Conservation (phyloP, 306 rosid species). For the Lupinus albus region DNA sequence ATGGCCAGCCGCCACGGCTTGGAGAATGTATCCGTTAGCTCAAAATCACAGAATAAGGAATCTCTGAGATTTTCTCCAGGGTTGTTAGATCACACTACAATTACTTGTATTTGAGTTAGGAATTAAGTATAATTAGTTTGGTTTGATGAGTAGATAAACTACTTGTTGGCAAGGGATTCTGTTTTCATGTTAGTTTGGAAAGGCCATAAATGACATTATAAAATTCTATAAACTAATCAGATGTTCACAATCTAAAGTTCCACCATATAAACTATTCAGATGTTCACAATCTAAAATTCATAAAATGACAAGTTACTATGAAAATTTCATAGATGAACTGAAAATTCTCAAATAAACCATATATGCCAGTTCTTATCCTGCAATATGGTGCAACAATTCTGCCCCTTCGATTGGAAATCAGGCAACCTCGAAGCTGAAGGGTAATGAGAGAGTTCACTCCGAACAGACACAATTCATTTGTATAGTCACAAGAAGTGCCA, state of each 20-base stretch:
- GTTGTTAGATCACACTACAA: slow-evolving; percentile 32
- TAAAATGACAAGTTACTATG: background rate
- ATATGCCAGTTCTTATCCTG: slow-evolving; percentile 10
- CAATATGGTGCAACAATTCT: background rate
- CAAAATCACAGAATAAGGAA: too few relatives aligned
- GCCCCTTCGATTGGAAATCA: slow-evolving; percentile 9
- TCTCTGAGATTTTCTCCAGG: background rate
- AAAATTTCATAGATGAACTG: slow-evolving; percentile 9
- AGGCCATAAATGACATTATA: background rate
- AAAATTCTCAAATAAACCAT: slow-evolving; percentile 21
- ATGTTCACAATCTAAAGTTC: too few relatives aligned
- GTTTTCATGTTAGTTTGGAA: slow-evolving; percentile 20
- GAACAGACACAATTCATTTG: background rate
- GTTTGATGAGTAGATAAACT: slow-evolving; percentile 44
- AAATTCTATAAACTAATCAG: too few relatives aligned
- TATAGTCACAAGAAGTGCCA: background rate
- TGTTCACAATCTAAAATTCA: slow-evolving; percentile 13
- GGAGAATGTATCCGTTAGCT: too few relatives aligned
- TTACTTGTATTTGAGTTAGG: slow-evolving; percentile 35
- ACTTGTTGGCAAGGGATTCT: slow-evolving; percentile 21
- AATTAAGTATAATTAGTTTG: slow-evolving; percentile 33
- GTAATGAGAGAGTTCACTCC: background rate
- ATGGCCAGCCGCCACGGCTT: too few relatives aligned
- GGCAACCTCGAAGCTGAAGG: slow-evolving; percentile 9
- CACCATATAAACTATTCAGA: background rate